These are phyloP conservation scores for Phlyctochytrium bullatum DNA, from an alignment of 192 early-diverging fungal genomes.

Conservation along the genomic window DNA sequence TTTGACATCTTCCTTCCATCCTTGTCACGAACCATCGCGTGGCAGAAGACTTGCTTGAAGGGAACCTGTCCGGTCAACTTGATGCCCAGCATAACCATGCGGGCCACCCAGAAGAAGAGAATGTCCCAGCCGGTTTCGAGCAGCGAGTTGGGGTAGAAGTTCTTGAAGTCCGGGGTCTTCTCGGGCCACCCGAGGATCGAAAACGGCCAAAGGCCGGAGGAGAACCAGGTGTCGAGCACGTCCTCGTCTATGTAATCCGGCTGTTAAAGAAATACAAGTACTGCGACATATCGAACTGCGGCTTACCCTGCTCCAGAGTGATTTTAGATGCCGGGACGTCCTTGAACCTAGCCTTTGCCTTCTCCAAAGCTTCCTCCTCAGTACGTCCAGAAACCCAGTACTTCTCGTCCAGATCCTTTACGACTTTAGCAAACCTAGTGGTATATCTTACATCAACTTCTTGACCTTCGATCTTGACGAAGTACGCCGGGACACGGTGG, in stretches of 20 bases:
- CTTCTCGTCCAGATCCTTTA: slow-evolving; percentile 53
- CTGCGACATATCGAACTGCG: slow-evolving; percentile 1
- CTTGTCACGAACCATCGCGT: slow-evolving; percentile 97
- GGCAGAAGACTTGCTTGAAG: slow-evolving; percentile 92
- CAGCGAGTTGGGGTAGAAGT: slow-evolving; percentile 87
- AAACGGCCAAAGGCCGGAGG: slow-evolving; percentile 98
- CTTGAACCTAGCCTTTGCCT: slow-evolving; percentile 79
- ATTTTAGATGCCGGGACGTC: slow-evolving; percentile 61
- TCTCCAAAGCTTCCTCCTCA: slow-evolving; percentile 69
- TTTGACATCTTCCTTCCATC: slow-evolving; percentile 99
- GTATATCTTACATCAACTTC: slow-evolving; percentile 28
- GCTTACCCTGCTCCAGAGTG: slow-evolving; percentile 72
- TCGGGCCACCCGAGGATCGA: slow-evolving; percentile 97
- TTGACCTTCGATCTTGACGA: slow-evolving; percentile 66
- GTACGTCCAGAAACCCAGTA: slow-evolving; percentile 88
- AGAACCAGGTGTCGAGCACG: slow-evolving; percentile 99
- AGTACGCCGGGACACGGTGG: slow-evolving; percentile 93
- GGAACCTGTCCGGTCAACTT: slow-evolving; percentile 94
- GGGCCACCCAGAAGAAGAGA: slow-evolving; percentile 99
- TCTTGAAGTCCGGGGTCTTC: slow-evolving; percentile 76
- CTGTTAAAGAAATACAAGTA: slow-evolving; percentile 3
- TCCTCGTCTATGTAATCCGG: slow-evolving; percentile 66
- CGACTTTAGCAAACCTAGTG: slow-evolving; percentile 8
- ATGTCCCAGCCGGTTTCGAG: slow-evolving; percentile 99
- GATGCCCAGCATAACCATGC: slow-evolving; percentile 99